Evolutionary conservation across 2,329 filamentous ascomycete genomes (phyloP), one percentile per base, ranked within the genome.

Genomic region (Dothistroma septosporum): DNA sequence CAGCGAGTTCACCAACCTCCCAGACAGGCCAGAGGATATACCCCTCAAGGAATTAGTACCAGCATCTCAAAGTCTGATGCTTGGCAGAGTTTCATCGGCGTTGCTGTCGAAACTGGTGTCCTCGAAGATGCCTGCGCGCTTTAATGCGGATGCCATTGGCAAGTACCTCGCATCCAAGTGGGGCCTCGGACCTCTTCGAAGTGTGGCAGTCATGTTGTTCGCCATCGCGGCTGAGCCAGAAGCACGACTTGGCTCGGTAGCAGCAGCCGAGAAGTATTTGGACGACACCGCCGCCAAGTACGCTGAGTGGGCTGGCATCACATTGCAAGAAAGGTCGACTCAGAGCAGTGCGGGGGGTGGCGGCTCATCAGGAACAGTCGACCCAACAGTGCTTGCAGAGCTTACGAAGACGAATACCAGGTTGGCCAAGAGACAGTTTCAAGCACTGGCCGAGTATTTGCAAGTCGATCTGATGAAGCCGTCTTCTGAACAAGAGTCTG

Each of bases 381-480:
- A 44, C 9, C 41, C 41, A 16, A 44, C 41, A 19, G 41, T 44
- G 14, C 41, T 44, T 55, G 89, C 92, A 80, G 91, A 90, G 58
- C 82, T 92, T 10, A 96, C 97, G 88, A 93, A 97, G 79, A 87
- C 90, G 52, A 97, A 97, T 79, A 92, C 96, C 78, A 92, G 93
- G 69, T 92, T 96, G 78, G 85, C 97, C 63, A 93, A 93, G 76
- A 97, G 97, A 79, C 92, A 96, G 69, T 94, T 32, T 28, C 19
- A 53, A 12, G 52, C 52, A 32, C 52, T 53, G 7, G 32, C 24
- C n/a, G 11, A 53, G 32, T 53, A 33, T 35, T 14, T 53, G 28
- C 24, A 37, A 12, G 41, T 44, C 41, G 14, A 44, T 44, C 41
- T 44, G 14, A 44, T 44, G 41, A 44, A 44, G 14, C 41, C 41